Percentiles rank a stretch among this genome's conserved stretches.
Evolutionary conservation across 768 basidiomycete species (phyloP).

Genomic region (Kwoniella botswanensis): DNA sequence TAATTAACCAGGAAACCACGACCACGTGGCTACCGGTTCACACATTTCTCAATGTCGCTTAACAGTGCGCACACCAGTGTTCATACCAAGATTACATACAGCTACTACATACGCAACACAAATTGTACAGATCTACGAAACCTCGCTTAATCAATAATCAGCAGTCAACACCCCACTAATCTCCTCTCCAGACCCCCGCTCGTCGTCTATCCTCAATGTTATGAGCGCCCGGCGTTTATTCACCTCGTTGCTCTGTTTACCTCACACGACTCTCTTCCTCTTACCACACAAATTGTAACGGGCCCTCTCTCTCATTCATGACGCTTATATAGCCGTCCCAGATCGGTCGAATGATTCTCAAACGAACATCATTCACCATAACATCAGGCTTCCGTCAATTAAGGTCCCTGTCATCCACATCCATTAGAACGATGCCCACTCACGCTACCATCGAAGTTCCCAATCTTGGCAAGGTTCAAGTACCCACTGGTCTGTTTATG

Average conservation of each 20-base stretch:
- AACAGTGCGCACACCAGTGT: too few relatives aligned
- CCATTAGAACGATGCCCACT: slow-evolving; percentile 20
- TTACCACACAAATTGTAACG: not conserved
- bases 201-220: too few relatives aligned
- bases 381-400: not conserved
- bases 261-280: not conserved
- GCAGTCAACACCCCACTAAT: too few relatives aligned
- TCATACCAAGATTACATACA: too few relatives aligned
- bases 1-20: too few relatives aligned
- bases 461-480: slow-evolving; percentile 12
- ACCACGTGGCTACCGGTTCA: too few relatives aligned
- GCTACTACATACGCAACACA: too few relatives aligned
- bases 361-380: not conserved
- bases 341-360: slow-evolving; percentile 1
- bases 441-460: slow-evolving; percentile 28
- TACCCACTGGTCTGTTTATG: slow-evolving; percentile 33
- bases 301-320: not conserved
- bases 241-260: not conserved
- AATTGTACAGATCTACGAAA: too few relatives aligned
- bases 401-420: not conserved
- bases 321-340: not conserved
- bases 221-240: slow-evolving; percentile 7
- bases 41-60: too few relatives aligned
- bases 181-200: too few relatives aligned
- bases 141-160: too few relatives aligned